These are phyloP conservation scores for Planoprotostelium fungivorum DNA, from an alignment of 78 protist species.

Conservation along the genomic window DNA sequence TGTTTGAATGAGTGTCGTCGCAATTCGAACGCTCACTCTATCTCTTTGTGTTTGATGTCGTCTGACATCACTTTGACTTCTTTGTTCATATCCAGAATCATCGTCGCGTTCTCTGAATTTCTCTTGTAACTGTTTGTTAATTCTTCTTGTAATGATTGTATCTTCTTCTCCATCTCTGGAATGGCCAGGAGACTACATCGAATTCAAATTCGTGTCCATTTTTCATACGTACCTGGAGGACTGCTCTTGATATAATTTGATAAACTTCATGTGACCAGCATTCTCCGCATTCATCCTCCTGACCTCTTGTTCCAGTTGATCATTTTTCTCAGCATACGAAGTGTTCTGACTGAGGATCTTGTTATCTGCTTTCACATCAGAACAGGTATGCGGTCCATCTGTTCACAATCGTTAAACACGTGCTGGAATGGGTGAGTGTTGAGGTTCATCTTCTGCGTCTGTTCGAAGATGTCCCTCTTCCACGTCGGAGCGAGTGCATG, in stretches of 20 bases:
- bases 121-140: conserved; percentile 38
- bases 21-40: conserved; percentile 21
- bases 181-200: background rate
- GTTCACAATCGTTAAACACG: background rate
- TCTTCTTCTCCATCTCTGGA: conserved; percentile 38
- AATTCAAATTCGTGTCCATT: background rate
- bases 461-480: background rate
- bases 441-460: background rate
- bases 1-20: background rate
- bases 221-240: background rate
- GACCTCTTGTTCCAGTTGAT: background rate
- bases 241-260: background rate
- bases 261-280: background rate
- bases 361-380: background rate
- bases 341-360: background rate
- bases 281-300: background rate
- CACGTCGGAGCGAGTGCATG: background rate
- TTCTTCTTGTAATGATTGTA: conserved; percentile 47
- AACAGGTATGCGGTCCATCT: background rate
- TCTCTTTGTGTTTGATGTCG: conserved; percentile 38
- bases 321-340: background rate
- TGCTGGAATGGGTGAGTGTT: background rate
- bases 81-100: conserved; percentile 17
- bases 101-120: conserved; percentile 42
- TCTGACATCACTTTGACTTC: conserved; percentile 37